phyloP scores from a whole-genome alignment of 306 rosid genomes.

The Vachellia collinsii region DNA sequence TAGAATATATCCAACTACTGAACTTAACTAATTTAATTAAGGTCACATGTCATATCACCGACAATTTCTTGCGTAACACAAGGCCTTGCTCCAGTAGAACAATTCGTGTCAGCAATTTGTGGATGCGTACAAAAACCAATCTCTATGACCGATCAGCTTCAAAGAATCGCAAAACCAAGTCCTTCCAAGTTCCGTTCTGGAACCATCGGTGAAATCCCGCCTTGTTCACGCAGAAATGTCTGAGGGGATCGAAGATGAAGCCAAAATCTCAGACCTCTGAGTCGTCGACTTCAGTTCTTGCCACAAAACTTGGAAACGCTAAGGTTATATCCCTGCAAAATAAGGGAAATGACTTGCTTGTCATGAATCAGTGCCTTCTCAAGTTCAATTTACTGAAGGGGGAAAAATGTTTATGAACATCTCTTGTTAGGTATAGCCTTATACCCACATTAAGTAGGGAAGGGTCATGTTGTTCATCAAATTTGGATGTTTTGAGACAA shows the following conservation, averaged over 20 bases:
- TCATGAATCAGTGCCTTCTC: background rate
- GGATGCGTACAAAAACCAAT: background rate
- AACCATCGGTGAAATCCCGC: background rate
- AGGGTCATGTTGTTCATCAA: constrained; percentile 87
- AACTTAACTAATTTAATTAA: too few relatives aligned
- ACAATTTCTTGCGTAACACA: constrained; percentile 11
- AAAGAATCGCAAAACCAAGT: constrained; percentile 7
- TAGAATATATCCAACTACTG: too few relatives aligned
- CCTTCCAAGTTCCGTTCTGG: background rate
- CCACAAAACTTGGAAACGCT: constrained; percentile 84
- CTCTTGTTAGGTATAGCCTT: background rate
- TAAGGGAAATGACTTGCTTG: background rate
- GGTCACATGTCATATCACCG: too few relatives aligned
- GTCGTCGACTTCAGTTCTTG: constrained; percentile 69
- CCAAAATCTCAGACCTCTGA: constrained; percentile 42
- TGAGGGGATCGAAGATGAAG: constrained; percentile 11
- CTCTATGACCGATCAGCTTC: constrained; percentile 18
- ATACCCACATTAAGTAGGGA: constrained; percentile 74
- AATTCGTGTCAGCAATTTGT: background rate
- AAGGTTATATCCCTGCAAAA: constrained; percentile 78
- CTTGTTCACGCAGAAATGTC: background rate
- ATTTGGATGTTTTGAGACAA: constrained; percentile 75
- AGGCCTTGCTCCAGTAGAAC: background rate
- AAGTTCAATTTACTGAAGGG: constrained; percentile 8
- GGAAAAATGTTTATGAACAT: constrained; percentile 9